Base-by-base conservation (phyloP, 768 basidiomycete genomes). In the Lentinula aciculospora region DNA sequence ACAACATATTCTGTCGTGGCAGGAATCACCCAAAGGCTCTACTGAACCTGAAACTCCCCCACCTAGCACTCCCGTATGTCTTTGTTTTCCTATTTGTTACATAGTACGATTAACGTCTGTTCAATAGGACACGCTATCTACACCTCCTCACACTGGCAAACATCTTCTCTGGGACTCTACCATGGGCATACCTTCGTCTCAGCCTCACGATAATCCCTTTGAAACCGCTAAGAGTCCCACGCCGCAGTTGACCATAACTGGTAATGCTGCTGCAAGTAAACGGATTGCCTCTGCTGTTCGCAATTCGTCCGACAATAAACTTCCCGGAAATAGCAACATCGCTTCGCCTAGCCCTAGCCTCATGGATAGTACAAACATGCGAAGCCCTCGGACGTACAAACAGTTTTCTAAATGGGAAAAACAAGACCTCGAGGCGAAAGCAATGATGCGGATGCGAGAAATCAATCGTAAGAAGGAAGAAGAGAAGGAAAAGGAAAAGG, bases 361-460 rank as follows among this genome's bases (percentile, higher is more conserved):
- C 51, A 63, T 72, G n/a, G 83, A 85, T 60, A 84, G 80, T 62
- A 85, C 87, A 5, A 84, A 84, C 56, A 50, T 57, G 15, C 47
- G 67, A 10, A 72, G 67, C 55, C 68, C 72, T 31, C 72, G 72
- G 12, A 56, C 60, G 10, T 60, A 59, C 36, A 66, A 68, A 21
- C 70, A 69, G 53, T 59, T 19, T 62, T 86, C 88, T 3, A 91
- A 89, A 70, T 91, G 88, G 88, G 90, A 92, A 69, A 92, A 90
- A 60, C 89, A 92, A 68, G 89, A 93, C 63, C 69, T 89, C 29
- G 90, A 93, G 64, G 90, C 90, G 3, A 81, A 82, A 42, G 88
- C 89, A 23, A 86, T 92, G 79, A 80, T 81, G 64, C 85, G 79
- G 65, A 81, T 92, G 64, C 76, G 89, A 49, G 76, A 79, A 56